phyloP scores from a whole-genome alignment of 208 protist genomes.

The Tritrichomonas foetus region DNA sequence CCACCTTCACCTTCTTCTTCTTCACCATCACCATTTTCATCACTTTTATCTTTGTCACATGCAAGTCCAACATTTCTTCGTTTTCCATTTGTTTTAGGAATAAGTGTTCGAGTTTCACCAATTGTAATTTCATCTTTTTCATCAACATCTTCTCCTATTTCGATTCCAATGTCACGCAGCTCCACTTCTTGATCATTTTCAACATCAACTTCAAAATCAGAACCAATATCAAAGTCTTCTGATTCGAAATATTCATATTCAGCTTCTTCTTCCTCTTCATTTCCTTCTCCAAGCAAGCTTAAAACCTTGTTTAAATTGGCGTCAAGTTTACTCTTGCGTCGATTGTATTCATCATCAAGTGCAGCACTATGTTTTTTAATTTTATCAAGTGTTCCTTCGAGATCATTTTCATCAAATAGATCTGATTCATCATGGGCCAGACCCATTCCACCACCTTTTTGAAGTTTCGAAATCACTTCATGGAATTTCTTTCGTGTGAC shows the following conservation, averaged over 20 bases:
- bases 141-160: too few relatives aligned
- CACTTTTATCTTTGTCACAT: neutral
- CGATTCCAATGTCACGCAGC: too few relatives aligned
- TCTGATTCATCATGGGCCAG: neutral
- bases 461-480: neutral
- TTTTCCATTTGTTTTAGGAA: too few relatives aligned
- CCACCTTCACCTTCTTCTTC: neutral
- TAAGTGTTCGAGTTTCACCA: too few relatives aligned
- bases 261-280: constrained; percentile 6
- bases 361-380: neutral
- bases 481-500: neutral
- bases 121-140: too few relatives aligned
- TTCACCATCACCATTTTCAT: neutral
- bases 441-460: too few relatives aligned
- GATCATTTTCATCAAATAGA: neutral
- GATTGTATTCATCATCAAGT: constrained; percentile 5
- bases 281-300: neutral
- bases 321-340: neutral
- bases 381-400: neutral
- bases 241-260: neutral
- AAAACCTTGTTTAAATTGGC: neutral
- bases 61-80: neutral
- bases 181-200: too few relatives aligned
- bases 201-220: too few relatives aligned
- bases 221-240: too few relatives aligned